Conservation (phyloP, 2,329 filamentous ascomycete species). For the Cordyceps sp. region DNA sequence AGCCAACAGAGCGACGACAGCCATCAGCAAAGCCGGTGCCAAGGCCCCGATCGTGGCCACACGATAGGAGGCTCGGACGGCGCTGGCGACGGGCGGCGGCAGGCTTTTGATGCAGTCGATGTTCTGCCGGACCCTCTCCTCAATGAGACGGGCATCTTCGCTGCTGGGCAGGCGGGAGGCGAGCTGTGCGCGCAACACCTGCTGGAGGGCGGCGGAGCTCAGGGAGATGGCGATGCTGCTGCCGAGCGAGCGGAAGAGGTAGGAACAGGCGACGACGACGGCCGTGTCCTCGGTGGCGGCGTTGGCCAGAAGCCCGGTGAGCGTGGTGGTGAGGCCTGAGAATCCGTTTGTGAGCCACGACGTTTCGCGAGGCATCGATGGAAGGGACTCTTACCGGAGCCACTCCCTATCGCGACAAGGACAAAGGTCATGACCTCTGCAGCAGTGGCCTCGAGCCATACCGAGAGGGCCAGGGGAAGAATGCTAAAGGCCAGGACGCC, state of each 20-base stretch:
- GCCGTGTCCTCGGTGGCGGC: conserved; percentile 50
- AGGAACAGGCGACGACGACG: conserved; percentile 39
- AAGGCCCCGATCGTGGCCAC: conserved; percentile 23
- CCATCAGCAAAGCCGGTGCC: conserved; percentile 18
- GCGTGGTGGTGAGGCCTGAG: conserved; percentile 53
- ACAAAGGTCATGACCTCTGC: too few relatives aligned
- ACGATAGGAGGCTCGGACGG: conserved; percentile 53
- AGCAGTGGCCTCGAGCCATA: too few relatives aligned
- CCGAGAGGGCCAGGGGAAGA: conserved; percentile 9
- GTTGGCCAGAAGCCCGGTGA: conserved; percentile 59
- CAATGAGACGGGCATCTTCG: conserved; percentile 46
- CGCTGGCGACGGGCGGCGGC: conserved; percentile 36
- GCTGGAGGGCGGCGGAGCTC: conserved; percentile 55
- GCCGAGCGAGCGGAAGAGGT: neutral
- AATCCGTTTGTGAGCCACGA: too few relatives aligned
- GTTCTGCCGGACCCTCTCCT: conserved; percentile 51
- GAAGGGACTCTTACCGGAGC: too few relatives aligned
- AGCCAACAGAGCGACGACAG: conserved; percentile 22
- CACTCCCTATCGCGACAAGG: too few relatives aligned
- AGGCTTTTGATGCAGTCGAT: conserved; percentile 52
- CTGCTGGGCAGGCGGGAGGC: conserved; percentile 33
- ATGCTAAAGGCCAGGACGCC: conserved; percentile 33
- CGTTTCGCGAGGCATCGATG: too few relatives aligned
- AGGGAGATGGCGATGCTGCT: conserved; percentile 53
- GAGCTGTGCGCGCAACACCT: conserved; percentile 43